Evolutionary conservation across 306 rosid genomes (phyloP).

Genomic region (Luffa acutangula): DNA sequence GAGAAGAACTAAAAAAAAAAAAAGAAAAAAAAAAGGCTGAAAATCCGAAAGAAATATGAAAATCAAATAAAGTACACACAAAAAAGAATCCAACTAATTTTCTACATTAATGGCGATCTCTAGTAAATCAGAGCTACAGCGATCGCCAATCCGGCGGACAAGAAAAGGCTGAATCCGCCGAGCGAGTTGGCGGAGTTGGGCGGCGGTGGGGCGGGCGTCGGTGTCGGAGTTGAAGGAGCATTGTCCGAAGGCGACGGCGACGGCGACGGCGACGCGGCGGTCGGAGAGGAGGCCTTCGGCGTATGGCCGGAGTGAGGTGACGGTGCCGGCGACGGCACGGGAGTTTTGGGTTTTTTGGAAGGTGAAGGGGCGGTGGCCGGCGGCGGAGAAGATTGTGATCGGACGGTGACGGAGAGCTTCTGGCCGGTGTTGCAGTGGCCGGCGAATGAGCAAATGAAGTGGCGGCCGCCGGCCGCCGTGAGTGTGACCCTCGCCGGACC

Average conservation of each 20-base stretch:
- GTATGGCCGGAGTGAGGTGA: slow-evolving; percentile 8
- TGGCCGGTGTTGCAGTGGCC: slow-evolving; percentile 18
- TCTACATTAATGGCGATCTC: neutral
- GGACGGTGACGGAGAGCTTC: slow-evolving; percentile 17
- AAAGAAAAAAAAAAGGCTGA: no score
- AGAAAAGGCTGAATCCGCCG: neutral
- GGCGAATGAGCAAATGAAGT: slow-evolving; percentile 20
- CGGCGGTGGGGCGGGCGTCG: neutral
- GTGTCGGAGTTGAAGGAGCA: neutral
- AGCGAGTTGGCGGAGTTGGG: neutral
- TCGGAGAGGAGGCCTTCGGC: neutral
- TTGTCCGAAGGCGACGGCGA: neutral
- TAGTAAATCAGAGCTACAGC: slow-evolving; percentile 20
- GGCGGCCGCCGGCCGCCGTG: neutral
- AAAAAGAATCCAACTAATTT: neutral
- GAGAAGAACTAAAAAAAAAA: neutral
- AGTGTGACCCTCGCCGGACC: neutral
- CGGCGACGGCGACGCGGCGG: neutral
- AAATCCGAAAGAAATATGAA: neutral
- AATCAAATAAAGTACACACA: neutral
- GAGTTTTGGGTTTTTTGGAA: neutral
- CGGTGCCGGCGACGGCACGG: neutral
- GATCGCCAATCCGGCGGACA: slow-evolving; percentile 7
- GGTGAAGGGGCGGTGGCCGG: neutral
- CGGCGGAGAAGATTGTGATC: neutral